Conservation (phyloP, 371 early-diverging fungal species). For the Mucor irregularis region DNA sequence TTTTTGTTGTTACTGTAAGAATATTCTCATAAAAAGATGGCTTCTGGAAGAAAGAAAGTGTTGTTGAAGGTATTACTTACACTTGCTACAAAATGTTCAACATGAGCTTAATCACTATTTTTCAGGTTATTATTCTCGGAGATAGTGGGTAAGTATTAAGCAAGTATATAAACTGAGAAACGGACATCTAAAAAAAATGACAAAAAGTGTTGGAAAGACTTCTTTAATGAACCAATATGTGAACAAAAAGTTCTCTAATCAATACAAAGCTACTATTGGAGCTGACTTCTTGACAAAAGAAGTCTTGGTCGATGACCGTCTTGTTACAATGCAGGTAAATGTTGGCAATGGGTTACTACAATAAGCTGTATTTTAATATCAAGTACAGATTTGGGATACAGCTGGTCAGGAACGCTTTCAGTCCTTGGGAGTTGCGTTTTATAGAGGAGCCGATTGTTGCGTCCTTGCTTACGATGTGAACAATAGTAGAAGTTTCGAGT, state of each 20-base stretch:
- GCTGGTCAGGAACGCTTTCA: constrained; percentile 98
- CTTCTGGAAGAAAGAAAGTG: constrained; percentile 17
- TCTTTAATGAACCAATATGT: constrained; percentile 99
- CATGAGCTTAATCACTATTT: no score
- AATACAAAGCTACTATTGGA: constrained; percentile 99
- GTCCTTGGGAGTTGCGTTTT: constrained; percentile 96
- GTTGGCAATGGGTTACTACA: no score
- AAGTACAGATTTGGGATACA: constrained; percentile 85
- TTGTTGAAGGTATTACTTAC: constrained; percentile 7
- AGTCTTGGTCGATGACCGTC: constrained; percentile 85
- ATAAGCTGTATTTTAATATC: background rate
- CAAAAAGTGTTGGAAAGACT: constrained; percentile 89
- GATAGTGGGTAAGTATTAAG: constrained; percentile 76
- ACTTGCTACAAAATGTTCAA: no score
- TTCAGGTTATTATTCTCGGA: constrained; percentile 88
- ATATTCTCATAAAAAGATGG: constrained; percentile 1
- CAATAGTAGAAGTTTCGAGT: constrained; percentile 93
- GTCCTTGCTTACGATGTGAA: constrained; percentile 97
- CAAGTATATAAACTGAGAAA: background rate
- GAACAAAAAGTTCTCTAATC: constrained; percentile 95
- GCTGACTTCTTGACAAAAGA: constrained; percentile 99
- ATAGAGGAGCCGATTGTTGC: constrained; percentile 99
- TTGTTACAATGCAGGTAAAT: constrained; percentile 91
- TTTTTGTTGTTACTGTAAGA: background rate
- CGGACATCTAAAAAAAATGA: background rate